Evolutionary conservation across 768 basidiomycete species (phyloP), one percentile per base, ranked within the genome.

Genomic region (Kwoniella sp.): DNA sequence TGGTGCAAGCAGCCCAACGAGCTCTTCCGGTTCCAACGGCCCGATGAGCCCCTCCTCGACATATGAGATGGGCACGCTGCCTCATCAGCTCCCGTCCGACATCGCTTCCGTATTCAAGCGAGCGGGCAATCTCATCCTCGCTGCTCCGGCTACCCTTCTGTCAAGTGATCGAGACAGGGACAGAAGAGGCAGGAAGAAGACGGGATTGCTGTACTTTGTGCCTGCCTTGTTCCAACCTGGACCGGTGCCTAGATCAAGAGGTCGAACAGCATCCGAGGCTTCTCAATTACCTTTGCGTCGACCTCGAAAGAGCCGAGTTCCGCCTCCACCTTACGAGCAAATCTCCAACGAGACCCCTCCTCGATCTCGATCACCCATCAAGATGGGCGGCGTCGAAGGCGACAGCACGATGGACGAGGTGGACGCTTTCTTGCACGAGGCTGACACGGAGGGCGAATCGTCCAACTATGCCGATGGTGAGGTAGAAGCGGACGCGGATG

Each of bases 101-200:
- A 73, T 73, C 26, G 67, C 67, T 11, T 65, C 62, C 23, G 67
- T 61, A 4, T 67, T 73, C 31, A 61, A 61, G 7, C 59, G 74
- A 26, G 76, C 76, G n/a, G 74, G 74, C 3, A 61, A 73, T 59
- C 58, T 77, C 25, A 75, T 77, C 55, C 65, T 69, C 20, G 70
- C 74, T 13, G 72, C 69, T 12, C 72, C 75, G 22, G 75, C 73
- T 25, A 73, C 69, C 4, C 23, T 77, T 20, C 58, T 75, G 4
- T 34, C 59, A 23, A 53, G 61, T 31, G 58, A 64, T 51, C 15
- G 63, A 17, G 54, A 52, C 3, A 4, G 52, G 29, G 28, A 37
- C 26, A 38, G 61, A 28, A 55, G 64, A 34, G 22, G 29, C 4
- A 58, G 71, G 53, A 34, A 59, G 28, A 38, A 41, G 15, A 70